Percentiles rank a stretch among this genome's conserved stretches.
These are phyloP conservation scores for Suhomyces kilbournensis DNA, from an alignment of 805 yeast genomes.

Conservation along the genomic window DNA sequence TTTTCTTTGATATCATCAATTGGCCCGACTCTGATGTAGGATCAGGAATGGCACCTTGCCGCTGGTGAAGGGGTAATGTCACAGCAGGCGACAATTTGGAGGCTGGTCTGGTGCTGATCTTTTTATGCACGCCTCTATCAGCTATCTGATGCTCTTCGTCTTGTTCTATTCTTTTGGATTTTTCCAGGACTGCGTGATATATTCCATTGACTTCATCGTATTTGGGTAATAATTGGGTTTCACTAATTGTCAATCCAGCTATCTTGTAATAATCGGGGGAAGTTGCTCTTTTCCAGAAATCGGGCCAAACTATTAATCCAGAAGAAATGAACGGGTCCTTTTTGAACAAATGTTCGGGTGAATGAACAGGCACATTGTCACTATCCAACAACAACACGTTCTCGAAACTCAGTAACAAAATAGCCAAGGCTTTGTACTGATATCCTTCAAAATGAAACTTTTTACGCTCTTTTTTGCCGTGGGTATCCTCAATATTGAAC, in stretches of 20 bases:
- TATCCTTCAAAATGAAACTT: conserved; percentile 42
- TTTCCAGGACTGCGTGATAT: conserved; percentile 10
- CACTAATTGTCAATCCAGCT: conserved; percentile 48
- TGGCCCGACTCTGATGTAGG: conserved; percentile 40
- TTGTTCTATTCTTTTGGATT: background rate
- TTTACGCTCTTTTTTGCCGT: conserved; percentile 19
- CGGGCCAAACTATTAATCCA: conserved; percentile 78
- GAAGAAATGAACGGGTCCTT: conserved; percentile 50
- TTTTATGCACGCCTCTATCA: background rate
- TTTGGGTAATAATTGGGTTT: conserved; percentile 25
- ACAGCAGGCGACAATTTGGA: background rate
- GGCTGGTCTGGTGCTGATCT: background rate
- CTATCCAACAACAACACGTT: conserved; percentile 71
- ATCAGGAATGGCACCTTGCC: conserved; percentile 28
- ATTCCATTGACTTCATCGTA: conserved; percentile 31
- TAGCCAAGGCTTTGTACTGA: conserved; percentile 43
- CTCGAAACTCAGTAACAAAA: conserved; percentile 53
- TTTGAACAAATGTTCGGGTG: conserved; percentile 59
- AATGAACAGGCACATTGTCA: conserved; percentile 67
- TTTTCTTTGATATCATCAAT: conserved; percentile 37
- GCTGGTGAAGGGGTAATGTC: conserved; percentile 27
- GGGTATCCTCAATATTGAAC: conserved; percentile 12
- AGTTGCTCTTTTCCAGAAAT: conserved; percentile 83
- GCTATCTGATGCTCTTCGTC: background rate
- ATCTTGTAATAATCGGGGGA: conserved; percentile 70